Base-by-base conservation (phyloP, 73 alveolate species). In the Symbiodinium natans region DNA sequence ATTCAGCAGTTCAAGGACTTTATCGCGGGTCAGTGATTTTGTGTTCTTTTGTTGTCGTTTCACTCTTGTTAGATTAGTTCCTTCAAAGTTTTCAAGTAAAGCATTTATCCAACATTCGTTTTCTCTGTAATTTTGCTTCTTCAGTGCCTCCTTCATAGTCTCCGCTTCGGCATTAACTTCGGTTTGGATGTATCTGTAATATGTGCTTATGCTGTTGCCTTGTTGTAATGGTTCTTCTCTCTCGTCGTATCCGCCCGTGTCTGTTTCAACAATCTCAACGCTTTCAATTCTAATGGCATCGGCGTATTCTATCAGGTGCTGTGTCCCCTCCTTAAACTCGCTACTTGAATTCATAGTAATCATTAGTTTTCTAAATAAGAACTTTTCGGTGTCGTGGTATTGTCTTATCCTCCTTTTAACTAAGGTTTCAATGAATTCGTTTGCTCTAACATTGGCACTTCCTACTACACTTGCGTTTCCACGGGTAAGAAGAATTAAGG, bases 51-150 rank as follows among this genome's bases (percentile, higher is more conserved):
- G 21, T 21, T 75, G 46, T 83, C 75, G 41, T 19, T 83, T 83
- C 43, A n/a, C 92, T 42, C 75, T 83, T 29, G 48, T 83, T 42
- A 83, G 92, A 29, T 83, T 43, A 42, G 92, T 29, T 39, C 92
- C 92, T 83, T 83, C 92, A 42, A 42, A 83, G 17, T 54, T 83
- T 36, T 83, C 42, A 1, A 83, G 92, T 13, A 83, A 25, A 29
- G 41, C n/a, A n/a, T n/a, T n/a, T n/a, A n/a, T n/a, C n/a, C n/a
- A n/a, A n/a, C n/a, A n/a, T n/a, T n/a, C n/a, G n/a, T 83, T 83
- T 23, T 83, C 92, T 6, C 23, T 83, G 11, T 38, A 6, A 13
- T 83, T 42, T 17, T 83, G 41, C 1, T 83, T 54, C n/a, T 33
- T 54, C 4, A 52, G 46, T 48, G 93, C 93, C 19, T 86, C 93